phyloP scores from a whole-genome alignment of 2,329 filamentous ascomycete species.

The Lasiodiplodia citricola region DNA sequence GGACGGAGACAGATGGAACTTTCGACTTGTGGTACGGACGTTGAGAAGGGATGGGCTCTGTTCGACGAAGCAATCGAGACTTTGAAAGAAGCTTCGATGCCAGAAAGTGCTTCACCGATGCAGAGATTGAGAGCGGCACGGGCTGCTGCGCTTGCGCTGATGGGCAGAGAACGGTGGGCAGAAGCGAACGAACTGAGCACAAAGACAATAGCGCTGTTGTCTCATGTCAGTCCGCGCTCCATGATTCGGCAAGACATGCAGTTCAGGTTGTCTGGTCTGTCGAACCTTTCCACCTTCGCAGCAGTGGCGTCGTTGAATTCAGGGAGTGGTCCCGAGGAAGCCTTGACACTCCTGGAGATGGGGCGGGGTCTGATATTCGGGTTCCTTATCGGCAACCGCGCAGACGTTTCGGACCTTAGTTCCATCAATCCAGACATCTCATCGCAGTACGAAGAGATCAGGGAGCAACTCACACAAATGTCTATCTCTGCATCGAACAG shows the following conservation, averaged over 20 bases:
- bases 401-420: not conserved
- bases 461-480: not conserved
- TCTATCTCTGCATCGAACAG: not conserved
- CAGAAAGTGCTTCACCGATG: not conserved
- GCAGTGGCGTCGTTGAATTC: not conserved
- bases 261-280: conserved; percentile 9
- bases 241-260: conserved; percentile 25
- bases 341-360: conserved; percentile 1
- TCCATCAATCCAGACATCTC: not conserved
- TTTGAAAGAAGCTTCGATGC: not conserved
- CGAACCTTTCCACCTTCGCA: conserved; percentile 21
- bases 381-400: not conserved
- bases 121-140: not conserved
- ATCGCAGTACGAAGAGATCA: not conserved
- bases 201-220: not conserved
- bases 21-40: not conserved
- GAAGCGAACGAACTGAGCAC: not conserved
- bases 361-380: not conserved
- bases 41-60: not conserved
- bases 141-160: not conserved
- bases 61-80: not conserved
- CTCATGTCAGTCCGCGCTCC: conserved; percentile 25
- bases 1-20: conserved; percentile 10
- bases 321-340: not conserved
- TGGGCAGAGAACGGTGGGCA: not conserved